These are phyloP conservation scores for Suhomyces sp. DNA, from an alignment of 805 yeast species.

Conservation along the genomic window DNA sequence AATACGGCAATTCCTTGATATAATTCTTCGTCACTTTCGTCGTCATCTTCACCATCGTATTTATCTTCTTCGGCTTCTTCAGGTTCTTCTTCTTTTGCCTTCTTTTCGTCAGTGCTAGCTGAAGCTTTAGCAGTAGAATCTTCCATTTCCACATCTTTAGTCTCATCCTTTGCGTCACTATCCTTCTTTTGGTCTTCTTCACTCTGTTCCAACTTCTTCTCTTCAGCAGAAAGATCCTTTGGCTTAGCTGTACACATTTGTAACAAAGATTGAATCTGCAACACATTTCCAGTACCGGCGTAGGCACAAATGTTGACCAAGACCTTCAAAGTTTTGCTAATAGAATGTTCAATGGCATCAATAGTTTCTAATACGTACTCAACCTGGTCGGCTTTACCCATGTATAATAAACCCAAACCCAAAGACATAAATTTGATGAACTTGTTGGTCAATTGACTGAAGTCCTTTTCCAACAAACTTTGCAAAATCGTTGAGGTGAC, in stretches of 20 bases:
- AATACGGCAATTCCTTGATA: constrained; percentile 88
- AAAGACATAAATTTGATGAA: constrained; percentile 90
- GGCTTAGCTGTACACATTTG: constrained; percentile 84
- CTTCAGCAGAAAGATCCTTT: constrained; percentile 54
- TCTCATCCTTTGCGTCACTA: constrained; percentile 14
- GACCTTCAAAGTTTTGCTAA: constrained; percentile 83
- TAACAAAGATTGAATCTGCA: constrained; percentile 86
- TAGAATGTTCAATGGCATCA: constrained; percentile 93
- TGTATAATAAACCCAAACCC: constrained; percentile 86
- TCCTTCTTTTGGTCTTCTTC: constrained; percentile 34
- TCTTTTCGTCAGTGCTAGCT: no score
- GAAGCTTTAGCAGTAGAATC: constrained; percentile 21
- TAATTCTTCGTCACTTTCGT: constrained; percentile 51
- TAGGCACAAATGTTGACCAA: constrained; percentile 90
- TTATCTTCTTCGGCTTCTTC: constrained; percentile 32
- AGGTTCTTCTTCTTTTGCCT: constrained; percentile 19
- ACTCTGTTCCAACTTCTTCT: constrained; percentile 54
- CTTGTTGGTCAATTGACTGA: constrained; percentile 72
- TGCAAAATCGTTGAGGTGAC: constrained; percentile 89
- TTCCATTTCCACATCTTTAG: constrained; percentile 30
- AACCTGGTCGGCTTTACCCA: constrained; percentile 91
- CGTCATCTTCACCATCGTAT: constrained; percentile 26
- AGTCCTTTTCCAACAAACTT: constrained; percentile 82
- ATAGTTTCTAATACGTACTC: constrained; percentile 93
- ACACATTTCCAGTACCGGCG: constrained; percentile 96